These are phyloP conservation scores for Hydrangea macrophylla DNA, from an alignment of 148 eudicot genomes.

Conservation along the genomic window DNA sequence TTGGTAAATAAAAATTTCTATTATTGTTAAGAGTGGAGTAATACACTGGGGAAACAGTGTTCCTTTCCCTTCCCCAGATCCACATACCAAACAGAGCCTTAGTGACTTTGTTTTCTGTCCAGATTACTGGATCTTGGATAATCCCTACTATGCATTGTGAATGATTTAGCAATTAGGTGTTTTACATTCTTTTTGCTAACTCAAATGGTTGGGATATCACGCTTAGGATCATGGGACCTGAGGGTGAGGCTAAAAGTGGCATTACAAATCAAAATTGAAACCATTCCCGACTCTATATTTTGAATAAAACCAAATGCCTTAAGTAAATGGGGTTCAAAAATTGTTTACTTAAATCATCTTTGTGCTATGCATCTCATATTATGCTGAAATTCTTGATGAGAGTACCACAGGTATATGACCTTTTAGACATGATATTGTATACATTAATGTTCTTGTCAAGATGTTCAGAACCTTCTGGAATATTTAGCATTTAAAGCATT, in stretches of 20 bases:
- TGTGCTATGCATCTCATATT: background rate
- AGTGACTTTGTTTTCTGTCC: background rate
- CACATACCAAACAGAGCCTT: too few relatives aligned
- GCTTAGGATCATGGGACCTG: background rate
- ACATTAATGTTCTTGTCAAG: background rate
- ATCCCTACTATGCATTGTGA: background rate
- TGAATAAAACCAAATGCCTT: too few relatives aligned
- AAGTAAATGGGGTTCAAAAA: too few relatives aligned
- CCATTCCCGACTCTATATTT: too few relatives aligned
- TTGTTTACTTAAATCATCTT: background rate
- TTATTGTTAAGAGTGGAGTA: too few relatives aligned
- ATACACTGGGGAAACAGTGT: too few relatives aligned
- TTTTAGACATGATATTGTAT: background rate
- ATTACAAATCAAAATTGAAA: too few relatives aligned
- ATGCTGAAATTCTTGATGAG: background rate
- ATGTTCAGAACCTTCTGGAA: background rate
- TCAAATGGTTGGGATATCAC: background rate
- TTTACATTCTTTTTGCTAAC: background rate
- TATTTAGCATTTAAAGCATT: too few relatives aligned
- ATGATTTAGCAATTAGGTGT: background rate
- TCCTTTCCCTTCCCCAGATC: too few relatives aligned
- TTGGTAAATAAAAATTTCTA: too few relatives aligned
- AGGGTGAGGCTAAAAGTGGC: too few relatives aligned
- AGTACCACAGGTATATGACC: too few relatives aligned
- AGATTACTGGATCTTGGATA: background rate